These are phyloP conservation scores for Elsinoe fawcettii DNA, from an alignment of 2,329 filamentous ascomycete genomes.

Conservation along the genomic window DNA sequence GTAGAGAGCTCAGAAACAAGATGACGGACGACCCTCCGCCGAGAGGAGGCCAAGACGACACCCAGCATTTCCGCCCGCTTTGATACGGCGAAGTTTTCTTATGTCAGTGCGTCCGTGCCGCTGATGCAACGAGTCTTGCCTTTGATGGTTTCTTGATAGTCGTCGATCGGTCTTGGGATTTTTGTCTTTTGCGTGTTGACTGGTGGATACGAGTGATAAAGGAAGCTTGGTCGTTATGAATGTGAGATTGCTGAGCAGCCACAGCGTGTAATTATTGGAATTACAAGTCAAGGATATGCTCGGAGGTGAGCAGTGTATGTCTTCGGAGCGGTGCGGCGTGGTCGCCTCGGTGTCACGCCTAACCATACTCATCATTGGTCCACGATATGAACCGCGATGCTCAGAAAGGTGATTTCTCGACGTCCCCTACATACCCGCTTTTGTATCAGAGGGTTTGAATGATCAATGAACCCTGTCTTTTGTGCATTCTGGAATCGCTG, in stretches of 20 bases:
- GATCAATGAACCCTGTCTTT: not conserved
- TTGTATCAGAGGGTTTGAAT: not conserved
- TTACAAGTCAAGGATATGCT: not conserved
- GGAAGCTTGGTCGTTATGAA: slow-evolving; percentile 8
- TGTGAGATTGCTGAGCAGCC: not conserved
- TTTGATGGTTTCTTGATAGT: not conserved
- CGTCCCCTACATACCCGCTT: too few species aligned
- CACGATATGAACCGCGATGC: not conserved
- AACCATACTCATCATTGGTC: not conserved
- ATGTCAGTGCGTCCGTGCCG: not conserved
- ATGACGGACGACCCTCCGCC: not conserved
- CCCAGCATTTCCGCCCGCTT: not conserved
- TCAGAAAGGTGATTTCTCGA: too few species aligned
- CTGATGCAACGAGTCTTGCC: slow-evolving; percentile 2
- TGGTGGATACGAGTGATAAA: slow-evolving; percentile 11
- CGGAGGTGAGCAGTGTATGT: not conserved
- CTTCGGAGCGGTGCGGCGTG: slow-evolving; percentile 7
- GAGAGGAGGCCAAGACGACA: slow-evolving; percentile 3
- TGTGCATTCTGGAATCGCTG: not conserved
- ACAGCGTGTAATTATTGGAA: not conserved
- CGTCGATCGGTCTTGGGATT: slow-evolving; percentile 3
- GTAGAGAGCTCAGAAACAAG: not conserved
- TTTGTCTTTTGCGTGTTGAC: not conserved
- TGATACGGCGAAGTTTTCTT: slow-evolving; percentile 1
- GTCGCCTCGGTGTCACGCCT: not conserved